Percentiles rank a stretch among this genome's conserved stretches.
phyloP scores from a whole-genome alignment of 306 rosid species.

The Gynostemma pentaphyllum region DNA sequence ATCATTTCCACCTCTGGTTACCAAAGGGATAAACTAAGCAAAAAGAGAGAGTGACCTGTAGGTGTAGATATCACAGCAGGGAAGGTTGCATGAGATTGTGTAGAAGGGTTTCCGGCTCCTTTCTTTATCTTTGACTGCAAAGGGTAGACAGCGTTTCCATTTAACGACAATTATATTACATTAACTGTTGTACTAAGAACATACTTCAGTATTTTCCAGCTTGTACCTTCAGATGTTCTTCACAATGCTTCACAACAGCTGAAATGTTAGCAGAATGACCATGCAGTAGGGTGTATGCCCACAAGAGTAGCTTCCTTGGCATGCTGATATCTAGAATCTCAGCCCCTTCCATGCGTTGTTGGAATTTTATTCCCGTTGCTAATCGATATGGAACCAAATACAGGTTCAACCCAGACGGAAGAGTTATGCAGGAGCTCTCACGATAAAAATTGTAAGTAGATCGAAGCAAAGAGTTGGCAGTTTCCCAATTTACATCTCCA shows the following conservation, averaged over 20 bases:
- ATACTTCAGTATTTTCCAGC: neutral
- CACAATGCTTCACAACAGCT: conserved; percentile 80
- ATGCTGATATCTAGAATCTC: conserved; percentile 87
- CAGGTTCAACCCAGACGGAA: conserved; percentile 63
- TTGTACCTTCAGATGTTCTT: conserved; percentile 83
- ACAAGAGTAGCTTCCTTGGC: conserved; percentile 95
- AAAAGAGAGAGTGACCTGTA: conserved; percentile 39
- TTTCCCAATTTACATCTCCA: conserved; percentile 64
- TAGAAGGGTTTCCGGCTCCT: conserved; percentile 49
- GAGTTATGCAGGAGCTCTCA: conserved; percentile 73
- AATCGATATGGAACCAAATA: conserved; percentile 49
- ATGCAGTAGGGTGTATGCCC: conserved; percentile 67
- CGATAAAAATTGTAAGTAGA: conserved; percentile 81
- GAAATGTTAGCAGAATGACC: conserved; percentile 78
- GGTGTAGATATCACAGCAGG: conserved; percentile 21
- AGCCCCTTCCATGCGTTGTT: conserved; percentile 43
- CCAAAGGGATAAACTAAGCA: neutral
- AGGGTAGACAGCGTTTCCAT: conserved; percentile 10
- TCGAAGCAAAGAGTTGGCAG: conserved; percentile 64
- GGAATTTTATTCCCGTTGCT: conserved; percentile 39
- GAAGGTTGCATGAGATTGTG: conserved; percentile 22
- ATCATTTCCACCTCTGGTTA: neutral
- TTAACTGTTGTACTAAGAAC: neutral
- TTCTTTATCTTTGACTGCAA: conserved; percentile 80
- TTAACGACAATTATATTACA: neutral